Conservation (phyloP, 2,329 filamentous ascomycete species). For the Kalmusia sp. region DNA sequence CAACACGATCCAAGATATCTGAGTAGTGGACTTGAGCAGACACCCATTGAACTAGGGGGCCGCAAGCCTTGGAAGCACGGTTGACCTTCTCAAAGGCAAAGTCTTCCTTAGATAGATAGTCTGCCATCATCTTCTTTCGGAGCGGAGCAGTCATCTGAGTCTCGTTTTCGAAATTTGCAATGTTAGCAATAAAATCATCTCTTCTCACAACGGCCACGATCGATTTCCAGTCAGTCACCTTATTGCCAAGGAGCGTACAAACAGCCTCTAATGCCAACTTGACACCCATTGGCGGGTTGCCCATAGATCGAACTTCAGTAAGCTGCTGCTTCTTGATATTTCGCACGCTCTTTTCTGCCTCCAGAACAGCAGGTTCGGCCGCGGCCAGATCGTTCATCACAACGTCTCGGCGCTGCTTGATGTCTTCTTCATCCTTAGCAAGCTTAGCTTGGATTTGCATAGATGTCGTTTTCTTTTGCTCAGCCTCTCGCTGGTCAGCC, state of each 20-base stretch:
- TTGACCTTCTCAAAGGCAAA: constrained; percentile 98
- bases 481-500: constrained; percentile 91
- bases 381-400: constrained; percentile 87
- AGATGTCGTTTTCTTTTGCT: constrained; percentile 86
- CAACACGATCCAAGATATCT: constrained; percentile 94
- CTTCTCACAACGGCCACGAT: constrained; percentile 87
- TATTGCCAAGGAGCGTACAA: constrained; percentile 91
- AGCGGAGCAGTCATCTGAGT: constrained; percentile 87
- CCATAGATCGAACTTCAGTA: constrained; percentile 97
- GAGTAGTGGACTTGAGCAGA: constrained; percentile 96
- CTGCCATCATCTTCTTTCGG: constrained; percentile 87
- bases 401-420: constrained; percentile 81
- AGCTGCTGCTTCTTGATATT: constrained; percentile 98
- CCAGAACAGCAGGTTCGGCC: constrained; percentile 90
- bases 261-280: constrained; percentile 94
- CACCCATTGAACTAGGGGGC: constrained; percentile 96
- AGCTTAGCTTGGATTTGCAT: constrained; percentile 87
- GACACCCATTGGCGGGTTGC: constrained; percentile 88
- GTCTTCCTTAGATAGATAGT: constrained; percentile 90
- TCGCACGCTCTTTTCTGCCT: constrained; percentile 94
- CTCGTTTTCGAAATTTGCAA: constrained; percentile 96
- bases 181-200: constrained; percentile 97
- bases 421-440: constrained; percentile 87
- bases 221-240: constrained; percentile 87
- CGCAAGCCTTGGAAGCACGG: constrained; percentile 94